phyloP scores from a whole-genome alignment of 306 rosid species.

The Fragaria iinumae region DNA sequence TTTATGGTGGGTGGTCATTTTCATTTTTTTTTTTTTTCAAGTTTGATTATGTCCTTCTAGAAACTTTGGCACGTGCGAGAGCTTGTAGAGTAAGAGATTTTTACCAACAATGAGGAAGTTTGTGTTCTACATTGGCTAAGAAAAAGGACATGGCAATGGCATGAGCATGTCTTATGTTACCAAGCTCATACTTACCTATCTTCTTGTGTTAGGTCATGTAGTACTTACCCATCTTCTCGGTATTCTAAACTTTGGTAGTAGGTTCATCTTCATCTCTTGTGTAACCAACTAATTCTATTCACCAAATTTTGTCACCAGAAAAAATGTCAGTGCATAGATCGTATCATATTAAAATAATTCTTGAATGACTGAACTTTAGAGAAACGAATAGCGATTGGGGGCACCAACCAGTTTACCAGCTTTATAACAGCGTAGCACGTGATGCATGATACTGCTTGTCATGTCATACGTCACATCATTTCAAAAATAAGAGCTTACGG shows the following conservation, averaged over 20 bases:
- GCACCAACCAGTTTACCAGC: not conserved
- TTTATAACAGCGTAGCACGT: not conserved
- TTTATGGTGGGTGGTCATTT: slow-evolving; percentile 13
- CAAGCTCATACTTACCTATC: not conserved
- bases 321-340: not conserved
- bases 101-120: not conserved
- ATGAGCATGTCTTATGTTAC: not conserved
- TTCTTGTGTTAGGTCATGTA: not conserved
- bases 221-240: not conserved
- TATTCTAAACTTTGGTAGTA: not conserved
- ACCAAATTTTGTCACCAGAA: not conserved
- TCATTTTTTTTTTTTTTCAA: not conserved
- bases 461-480: not conserved
- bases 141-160: not conserved
- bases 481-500: not conserved
- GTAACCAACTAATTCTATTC: not conserved
- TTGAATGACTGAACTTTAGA: not conserved
- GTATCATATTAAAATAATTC: not conserved
- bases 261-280: not conserved
- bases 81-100: not conserved
- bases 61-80: not conserved
- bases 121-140: not conserved
- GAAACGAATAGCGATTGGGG: not conserved
- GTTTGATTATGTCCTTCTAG: slow-evolving; percentile 4
- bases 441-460: not conserved